Evolutionary conservation across 1,284 basidiomycete species (phyloP).

Genomic region (Heterobasidion occidentale): DNA sequence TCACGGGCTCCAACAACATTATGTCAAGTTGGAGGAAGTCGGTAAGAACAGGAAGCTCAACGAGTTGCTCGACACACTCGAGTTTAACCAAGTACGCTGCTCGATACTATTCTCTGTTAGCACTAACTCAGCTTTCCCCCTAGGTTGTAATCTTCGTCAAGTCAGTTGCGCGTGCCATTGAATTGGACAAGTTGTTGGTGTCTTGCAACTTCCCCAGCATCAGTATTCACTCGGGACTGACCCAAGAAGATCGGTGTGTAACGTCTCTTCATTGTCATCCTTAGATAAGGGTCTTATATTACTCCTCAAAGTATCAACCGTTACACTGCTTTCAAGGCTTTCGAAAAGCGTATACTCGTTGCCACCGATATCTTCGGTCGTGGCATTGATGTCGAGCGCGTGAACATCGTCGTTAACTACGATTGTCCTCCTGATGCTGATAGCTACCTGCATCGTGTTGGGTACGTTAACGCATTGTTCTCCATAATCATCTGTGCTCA

Average conservation of each 20-base stretch:
- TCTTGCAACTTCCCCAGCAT: constrained; percentile 99
- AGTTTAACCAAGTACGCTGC: constrained; percentile 89
- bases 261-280: constrained; percentile 5
- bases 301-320: constrained; percentile 67
- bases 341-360: constrained; percentile 98
- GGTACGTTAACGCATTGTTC: constrained; percentile 32
- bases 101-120: not conserved
- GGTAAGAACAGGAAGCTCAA: constrained; percentile 98
- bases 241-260: constrained; percentile 90
- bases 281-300: constrained; percentile 3
- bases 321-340: constrained; percentile 99
- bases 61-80: constrained; percentile 91
- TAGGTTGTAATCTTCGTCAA: constrained; percentile 99
- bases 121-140: not conserved
- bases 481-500: not conserved
- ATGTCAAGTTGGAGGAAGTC: constrained; percentile 91
- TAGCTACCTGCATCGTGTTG: constrained; percentile 97
- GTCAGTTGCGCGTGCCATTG: constrained; percentile 93
- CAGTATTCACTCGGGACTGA: constrained; percentile 91
- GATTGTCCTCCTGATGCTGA: constrained; percentile 97
- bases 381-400: constrained; percentile 96
- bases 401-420: constrained; percentile 95
- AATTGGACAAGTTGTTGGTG: constrained; percentile 92
- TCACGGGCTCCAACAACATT: constrained; percentile 98
- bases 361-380: constrained; percentile 97